phyloP scores from a whole-genome alignment of 1,284 basidiomycete species.

The Pseudozyma thailandica region DNA sequence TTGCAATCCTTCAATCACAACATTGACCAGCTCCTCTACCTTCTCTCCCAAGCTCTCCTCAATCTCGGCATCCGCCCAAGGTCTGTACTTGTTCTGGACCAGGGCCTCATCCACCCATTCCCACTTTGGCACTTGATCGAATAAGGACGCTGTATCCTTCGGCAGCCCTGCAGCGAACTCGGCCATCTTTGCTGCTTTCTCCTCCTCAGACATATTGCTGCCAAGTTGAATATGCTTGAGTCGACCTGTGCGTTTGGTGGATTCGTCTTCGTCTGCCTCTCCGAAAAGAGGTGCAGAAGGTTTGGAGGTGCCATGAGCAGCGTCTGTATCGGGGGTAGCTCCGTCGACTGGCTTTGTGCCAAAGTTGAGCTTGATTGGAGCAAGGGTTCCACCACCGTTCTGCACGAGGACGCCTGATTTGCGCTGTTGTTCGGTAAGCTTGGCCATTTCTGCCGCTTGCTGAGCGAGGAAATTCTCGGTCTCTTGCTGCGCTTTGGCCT shows the following conservation, averaged over 20 bases:
- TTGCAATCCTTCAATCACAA: conserved; percentile 50
- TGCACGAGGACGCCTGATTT: conserved; percentile 57
- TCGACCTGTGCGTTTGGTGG: conserved; percentile 31
- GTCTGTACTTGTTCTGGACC: conserved; percentile 41
- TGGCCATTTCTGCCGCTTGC: conserved; percentile 62
- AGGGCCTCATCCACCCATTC: conserved; percentile 47
- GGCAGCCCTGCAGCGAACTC: conserved; percentile 29
- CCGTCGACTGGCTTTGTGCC: conserved; percentile 1
- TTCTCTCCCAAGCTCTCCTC: conserved; percentile 60
- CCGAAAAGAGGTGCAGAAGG: conserved; percentile 31
- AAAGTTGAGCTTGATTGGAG: conserved; percentile 62
- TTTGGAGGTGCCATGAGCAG: conserved; percentile 2
- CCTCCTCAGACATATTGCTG: conserved; percentile 36
- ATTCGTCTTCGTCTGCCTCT: conserved; percentile 56
- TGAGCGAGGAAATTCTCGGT: conserved; percentile 59
- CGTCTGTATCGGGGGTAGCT: conserved; percentile 6
- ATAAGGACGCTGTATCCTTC: conserved; percentile 17
- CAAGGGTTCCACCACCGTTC: conserved; percentile 30
- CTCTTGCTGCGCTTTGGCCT: conserved; percentile 44
- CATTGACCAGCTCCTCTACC: conserved; percentile 58
- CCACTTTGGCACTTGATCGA: conserved; percentile 49
- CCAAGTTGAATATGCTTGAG: conserved; percentile 52
- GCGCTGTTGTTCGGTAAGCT: conserved; percentile 52
- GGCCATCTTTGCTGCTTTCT: conserved; percentile 12
- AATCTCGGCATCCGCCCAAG: conserved; percentile 54